These are phyloP conservation scores for Pulveroboletus frians DNA, from an alignment of 768 basidiomycete species.

Conservation along the genomic window DNA sequence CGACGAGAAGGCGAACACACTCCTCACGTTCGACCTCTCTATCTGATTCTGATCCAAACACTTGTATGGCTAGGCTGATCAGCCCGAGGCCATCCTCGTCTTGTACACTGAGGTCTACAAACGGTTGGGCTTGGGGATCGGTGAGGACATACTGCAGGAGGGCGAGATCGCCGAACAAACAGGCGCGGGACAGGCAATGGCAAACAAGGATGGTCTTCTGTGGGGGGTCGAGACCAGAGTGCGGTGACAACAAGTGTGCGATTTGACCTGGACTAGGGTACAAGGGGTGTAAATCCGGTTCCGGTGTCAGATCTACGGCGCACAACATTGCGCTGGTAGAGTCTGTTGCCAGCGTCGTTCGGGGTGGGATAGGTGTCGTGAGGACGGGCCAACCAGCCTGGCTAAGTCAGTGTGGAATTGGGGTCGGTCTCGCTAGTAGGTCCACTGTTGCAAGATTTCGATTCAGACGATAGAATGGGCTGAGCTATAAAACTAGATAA, in stretches of 20 bases:
- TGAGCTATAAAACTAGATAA: conserved; percentile 1
- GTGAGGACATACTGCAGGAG: conserved; percentile 68
- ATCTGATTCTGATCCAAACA: conserved; percentile 77
- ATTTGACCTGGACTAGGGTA: conserved; percentile 66
- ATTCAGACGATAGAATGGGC: conserved; percentile 15
- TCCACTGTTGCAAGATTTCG: conserved; percentile 8
- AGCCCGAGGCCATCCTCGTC: conserved; percentile 87
- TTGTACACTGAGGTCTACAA: conserved; percentile 60
- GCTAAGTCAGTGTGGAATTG: conserved; percentile 1
- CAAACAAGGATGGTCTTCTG: conserved; percentile 68
- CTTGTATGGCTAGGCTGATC: conserved; percentile 72
- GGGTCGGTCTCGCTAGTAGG: conserved; percentile 5
- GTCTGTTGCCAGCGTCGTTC: conserved; percentile 24
- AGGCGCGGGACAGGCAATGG: conserved; percentile 71
- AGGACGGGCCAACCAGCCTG: conserved; percentile 6
- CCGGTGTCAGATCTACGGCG: conserved; percentile 56
- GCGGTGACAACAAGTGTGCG: conserved; percentile 55
- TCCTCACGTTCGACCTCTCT: conserved; percentile 89
- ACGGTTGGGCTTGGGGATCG: conserved; percentile 60
- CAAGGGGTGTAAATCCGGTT: conserved; percentile 76
- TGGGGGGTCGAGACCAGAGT: conserved; percentile 60
- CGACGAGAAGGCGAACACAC: conserved; percentile 72
- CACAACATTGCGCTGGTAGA: conserved; percentile 23
- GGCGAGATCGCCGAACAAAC: conserved; percentile 70
- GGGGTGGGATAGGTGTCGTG: conserved; percentile 1